These are phyloP conservation scores for Neospermospora avenae DNA, from an alignment of 2,329 filamentous ascomycete genomes.

Conservation along the genomic window DNA sequence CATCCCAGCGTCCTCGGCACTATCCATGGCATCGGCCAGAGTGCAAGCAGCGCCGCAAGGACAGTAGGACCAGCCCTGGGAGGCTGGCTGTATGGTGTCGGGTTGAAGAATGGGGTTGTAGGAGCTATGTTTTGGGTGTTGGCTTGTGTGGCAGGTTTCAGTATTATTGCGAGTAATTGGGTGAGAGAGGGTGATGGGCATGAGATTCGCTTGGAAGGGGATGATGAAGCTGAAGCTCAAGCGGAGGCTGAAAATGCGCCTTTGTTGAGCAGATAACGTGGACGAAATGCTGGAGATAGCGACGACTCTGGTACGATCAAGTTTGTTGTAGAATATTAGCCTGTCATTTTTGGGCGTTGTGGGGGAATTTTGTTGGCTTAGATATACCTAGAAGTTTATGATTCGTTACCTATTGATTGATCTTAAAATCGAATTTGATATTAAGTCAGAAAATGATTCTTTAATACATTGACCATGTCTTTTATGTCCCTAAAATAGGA, in stretches of 20 bases:
- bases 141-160: conserved; percentile 50
- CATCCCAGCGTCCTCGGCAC: conserved; percentile 56
- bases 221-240: conserved; percentile 45
- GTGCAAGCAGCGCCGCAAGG: conserved; percentile 53
- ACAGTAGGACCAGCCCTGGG: conserved; percentile 59
- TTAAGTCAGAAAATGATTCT: too few relatives aligned
- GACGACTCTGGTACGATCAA: too few relatives aligned
- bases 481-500: too few relatives aligned
- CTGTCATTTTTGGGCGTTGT: too few relatives aligned
- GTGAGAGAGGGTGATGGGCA: conserved; percentile 62
- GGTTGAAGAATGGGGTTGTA: conserved; percentile 53
- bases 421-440: too few relatives aligned
- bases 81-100: conserved; percentile 58
- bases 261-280: conserved; percentile 5
- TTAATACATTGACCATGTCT: too few relatives aligned
- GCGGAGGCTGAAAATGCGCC: conserved; percentile 24
- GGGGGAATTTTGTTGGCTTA: not conserved
- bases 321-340: too few relatives aligned
- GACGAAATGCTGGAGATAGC: not conserved
- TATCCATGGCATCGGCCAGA: conserved; percentile 56
- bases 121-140: conserved; percentile 45
- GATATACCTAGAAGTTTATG: not conserved
- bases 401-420: too few relatives aligned
- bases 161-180: conserved; percentile 47
- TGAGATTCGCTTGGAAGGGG: conserved; percentile 62